These are phyloP conservation scores for Barbatosphaeria neglecta DNA, from an alignment of 495 filamentous ascomycete genomes.

Conservation along the genomic window DNA sequence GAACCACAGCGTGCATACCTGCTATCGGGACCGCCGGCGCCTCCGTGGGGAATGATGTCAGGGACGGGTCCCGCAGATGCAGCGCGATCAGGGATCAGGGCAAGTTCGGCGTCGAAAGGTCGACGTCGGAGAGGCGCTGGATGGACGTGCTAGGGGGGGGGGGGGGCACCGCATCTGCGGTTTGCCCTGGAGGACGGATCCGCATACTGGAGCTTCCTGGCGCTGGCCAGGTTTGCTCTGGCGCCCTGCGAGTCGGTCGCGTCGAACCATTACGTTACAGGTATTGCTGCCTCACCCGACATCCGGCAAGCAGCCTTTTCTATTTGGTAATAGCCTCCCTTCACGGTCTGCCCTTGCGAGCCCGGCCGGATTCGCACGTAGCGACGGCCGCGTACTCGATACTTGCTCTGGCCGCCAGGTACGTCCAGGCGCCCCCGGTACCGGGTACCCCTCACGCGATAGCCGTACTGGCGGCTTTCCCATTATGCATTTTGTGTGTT, in stretches of 20 bases:
- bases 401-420: not conserved
- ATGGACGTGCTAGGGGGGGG: not conserved
- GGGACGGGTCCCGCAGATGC: not conserved
- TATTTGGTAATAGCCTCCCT: slow-evolving; percentile 35
- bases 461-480: slow-evolving; percentile 14
- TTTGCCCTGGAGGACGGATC: too few species aligned
- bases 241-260: slow-evolving; percentile 22
- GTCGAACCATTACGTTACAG: slow-evolving; percentile 41
- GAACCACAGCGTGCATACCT: not conserved
- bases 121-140: too few species aligned
- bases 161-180: not conserved
- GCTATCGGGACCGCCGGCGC: too few species aligned
- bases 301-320: slow-evolving; percentile 24
- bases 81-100: not conserved
- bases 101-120: too few species aligned
- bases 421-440: slow-evolving; percentile 5
- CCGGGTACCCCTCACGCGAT: slow-evolving; percentile 9
- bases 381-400: not conserved
- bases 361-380: not conserved
- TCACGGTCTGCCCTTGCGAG: not conserved
- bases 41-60: not conserved
- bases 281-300: slow-evolving; percentile 27
- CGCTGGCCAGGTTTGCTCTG: not conserved
- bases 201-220: too few species aligned
- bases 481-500: slow-evolving; percentile 26